Evolutionary conservation across 2,329 filamentous ascomycete species (phyloP), one percentile per base, ranked within the genome.

Genomic region (Lasiodiplodia sp.): DNA sequence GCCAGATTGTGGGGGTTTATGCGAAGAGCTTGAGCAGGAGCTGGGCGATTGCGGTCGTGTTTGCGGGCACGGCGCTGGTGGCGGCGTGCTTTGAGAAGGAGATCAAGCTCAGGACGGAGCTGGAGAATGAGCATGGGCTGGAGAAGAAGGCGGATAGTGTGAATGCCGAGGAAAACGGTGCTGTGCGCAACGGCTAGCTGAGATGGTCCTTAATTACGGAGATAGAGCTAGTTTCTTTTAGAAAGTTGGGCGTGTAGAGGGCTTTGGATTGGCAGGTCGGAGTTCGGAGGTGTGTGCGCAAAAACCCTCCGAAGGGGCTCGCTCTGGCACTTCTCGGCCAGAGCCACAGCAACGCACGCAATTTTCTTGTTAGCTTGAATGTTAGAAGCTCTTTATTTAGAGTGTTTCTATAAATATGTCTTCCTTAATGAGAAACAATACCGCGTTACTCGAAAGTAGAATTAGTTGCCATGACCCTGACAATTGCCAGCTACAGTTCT

Each of bases 91-190:
- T 76, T 1, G 78, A 80, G 70, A 77, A 78, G 65, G 74, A 81
- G 68, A 69, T 82, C 16, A 74, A 77, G 70, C 72, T 83, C 71
- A 72, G 80, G 51, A 78, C 75, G 14, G 75, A 78, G 21, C 71
- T 83, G 47, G 76, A 82, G 56, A 82, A 80, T 0, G 75, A 78
- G 18, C 83, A 77, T 71, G 81, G 81, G 0, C 70, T 83, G 3
- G 77, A 80, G 69, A 72, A 76, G 25, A 67, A 71, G 38, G n/a
- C 18, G 11, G 52, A 55, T 8, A 4, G 6, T n/a, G 52, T 18
- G 11, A 21, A 28, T 7, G 25, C 16, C 28, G 10, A 3, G 6
- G 52, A 34, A n/a, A 55, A 34, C 1, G 25, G 25, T 28, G n/a
- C 52, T 18, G 25, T n/a, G 52, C 10, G 16, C n/a, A 23, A 25